Base-by-base conservation (phyloP, 2,329 filamentous ascomycete species). In the Epichloe sp. region DNA sequence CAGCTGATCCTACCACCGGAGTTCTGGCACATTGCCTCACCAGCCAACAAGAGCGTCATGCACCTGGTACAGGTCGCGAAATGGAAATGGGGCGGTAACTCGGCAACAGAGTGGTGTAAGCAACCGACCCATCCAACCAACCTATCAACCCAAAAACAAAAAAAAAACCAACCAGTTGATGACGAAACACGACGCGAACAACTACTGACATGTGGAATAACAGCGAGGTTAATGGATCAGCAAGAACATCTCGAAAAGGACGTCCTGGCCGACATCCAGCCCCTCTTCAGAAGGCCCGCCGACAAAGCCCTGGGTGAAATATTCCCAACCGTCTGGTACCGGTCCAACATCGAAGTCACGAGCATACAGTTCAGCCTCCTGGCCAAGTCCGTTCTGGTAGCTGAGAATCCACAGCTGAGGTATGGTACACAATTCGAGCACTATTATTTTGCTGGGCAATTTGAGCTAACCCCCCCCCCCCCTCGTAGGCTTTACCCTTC, bases 1-100 rank as follows among this genome's bases (percentile, higher is more conserved):
- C 66, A 70, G 54, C 62, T 70, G 41, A 60, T 64, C 3, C 59
- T 69, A 0, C 62, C 63, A 2, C 57, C 62, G 0, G 65, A 65
- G 10, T 62, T 66, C 21, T 67, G 66, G 45, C 58, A 62, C 4
- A 61, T 58, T 2, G 64, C 67, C 0, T 67, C 67, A 0, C 63
- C 60, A 8, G 68, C 67, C 2, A 70, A 70, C 56, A 66, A 66
- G 53, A 64, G 67, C 14, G 67, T 70, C 5, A 63, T 70, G 59
- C 68, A 70, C 51, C 69, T 68, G 7, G 67, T 68, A 10, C 67
- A 70, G 26, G 64, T 68, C 0, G 65, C 68, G 1, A 68, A 67
- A 52, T 70, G 68, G 68, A 66, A 66, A 17, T 69, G 67, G 67
- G 66, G 65, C 2, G 63, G 63, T 34, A 62, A 63, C 3, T 61